These are phyloP conservation scores for Mycena pura DNA, from an alignment of 768 basidiomycete genomes.

Conservation along the genomic window DNA sequence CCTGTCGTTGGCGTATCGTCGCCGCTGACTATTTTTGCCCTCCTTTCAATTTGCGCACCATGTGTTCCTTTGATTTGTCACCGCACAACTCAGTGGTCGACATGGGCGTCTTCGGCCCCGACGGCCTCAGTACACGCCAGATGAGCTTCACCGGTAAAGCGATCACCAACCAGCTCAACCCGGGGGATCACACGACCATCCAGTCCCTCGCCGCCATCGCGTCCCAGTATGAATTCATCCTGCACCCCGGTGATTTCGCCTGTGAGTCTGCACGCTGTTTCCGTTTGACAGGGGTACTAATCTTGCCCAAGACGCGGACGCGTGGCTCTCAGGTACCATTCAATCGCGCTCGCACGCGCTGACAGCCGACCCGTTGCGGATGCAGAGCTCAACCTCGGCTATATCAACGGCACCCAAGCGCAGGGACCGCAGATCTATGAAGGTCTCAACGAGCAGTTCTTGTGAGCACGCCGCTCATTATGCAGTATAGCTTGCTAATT, in stretches of 20 bases:
- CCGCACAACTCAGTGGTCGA: slow-evolving; percentile 2
- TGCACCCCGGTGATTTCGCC: slow-evolving; percentile 9
- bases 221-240: slow-evolving; percentile 7
- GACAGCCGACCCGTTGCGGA: neutral
- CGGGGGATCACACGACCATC: slow-evolving; percentile 9
- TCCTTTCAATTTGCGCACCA: slow-evolving; percentile 8
- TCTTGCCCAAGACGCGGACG: slow-evolving; percentile 3
- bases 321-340: slow-evolving; percentile 8
- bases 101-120: slow-evolving; percentile 10
- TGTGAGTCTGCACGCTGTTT: slow-evolving; percentile 4
- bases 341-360: neutral
- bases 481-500: slow-evolving; percentile 2
- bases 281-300: slow-evolving; percentile 2
- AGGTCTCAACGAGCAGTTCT: slow-evolving; percentile 10
- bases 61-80: slow-evolving; percentile 2
- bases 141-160: slow-evolving; percentile 9
- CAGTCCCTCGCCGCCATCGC: slow-evolving; percentile 2
- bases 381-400: slow-evolving; percentile 8
- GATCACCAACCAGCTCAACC: slow-evolving; percentile 4
- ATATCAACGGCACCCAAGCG: slow-evolving; percentile 13
- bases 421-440: slow-evolving; percentile 10
- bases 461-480: slow-evolving; percentile 4
- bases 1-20: neutral
- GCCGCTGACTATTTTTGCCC: slow-evolving; percentile 4
- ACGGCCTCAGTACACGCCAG: slow-evolving; percentile 12